Evolutionary conservation across 345 rosid species (phyloP), one percentile per base, ranked within the genome.

Genomic region (Salix caprea): DNA sequence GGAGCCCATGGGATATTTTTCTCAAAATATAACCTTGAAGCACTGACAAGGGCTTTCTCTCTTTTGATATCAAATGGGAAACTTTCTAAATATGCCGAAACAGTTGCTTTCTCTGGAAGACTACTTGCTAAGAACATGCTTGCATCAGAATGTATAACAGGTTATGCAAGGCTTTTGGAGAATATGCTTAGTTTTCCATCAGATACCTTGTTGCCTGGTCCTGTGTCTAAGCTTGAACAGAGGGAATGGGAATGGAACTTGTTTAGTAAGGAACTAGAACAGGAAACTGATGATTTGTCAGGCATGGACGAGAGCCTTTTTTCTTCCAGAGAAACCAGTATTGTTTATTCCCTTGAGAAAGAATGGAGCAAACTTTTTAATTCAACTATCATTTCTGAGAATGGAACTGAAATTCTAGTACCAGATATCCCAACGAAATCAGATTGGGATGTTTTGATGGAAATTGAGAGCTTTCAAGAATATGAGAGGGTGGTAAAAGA

Each of bases 201-300:
- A 62, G 97, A 88, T 77, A 82, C 84, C 75, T 80, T 87, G 86
- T 82, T 96, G 86, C 98, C 98, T 32, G 84, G 82, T 72, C 85
- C 88, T 72, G 76, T 86, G 58, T 82, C 95, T 83, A 89, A 84
- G 80, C 83, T 90, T 77, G 86, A 87, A 79, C 88, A 70, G 80
- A 76, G 56, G 72, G 74, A 77, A 67, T 94, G 99, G 99, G 98
- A 94, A 52, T 93, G 99, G 98, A 83, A 85, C 77, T 62, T 89
- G 80, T 82, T 91, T 46, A 32, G 84, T 81, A 81, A 79, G 64
- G 89, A 89, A 83, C 78, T 77, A 54, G 84, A 78, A 65, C 79
- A 69, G 39, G 82, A 80, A 75, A 75, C 75, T 68, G 74, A 76
- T 81, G 78, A 82, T 79, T 73, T 82, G 64, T 69, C 56, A 42